Percentiles rank a stretch among this genome's conserved stretches.
These are phyloP conservation scores for Diaporthe humulicola DNA, from an alignment of 2,329 filamentous ascomycete species.

Conservation along the genomic window DNA sequence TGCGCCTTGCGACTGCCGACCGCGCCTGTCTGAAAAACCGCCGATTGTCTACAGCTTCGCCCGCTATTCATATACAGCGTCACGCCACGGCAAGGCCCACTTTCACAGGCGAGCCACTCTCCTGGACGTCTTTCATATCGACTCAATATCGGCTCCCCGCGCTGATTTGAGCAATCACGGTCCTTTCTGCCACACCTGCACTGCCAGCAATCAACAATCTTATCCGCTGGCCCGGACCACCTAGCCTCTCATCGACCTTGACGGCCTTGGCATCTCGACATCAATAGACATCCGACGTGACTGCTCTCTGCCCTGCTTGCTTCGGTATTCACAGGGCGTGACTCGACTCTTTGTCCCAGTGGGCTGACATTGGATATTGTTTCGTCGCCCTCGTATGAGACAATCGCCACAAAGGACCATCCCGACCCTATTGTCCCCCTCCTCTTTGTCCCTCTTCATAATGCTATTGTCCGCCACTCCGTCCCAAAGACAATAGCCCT, in stretches of 20 bases:
- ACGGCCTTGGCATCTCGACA: conserved; percentile 20
- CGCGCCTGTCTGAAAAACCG: conserved; percentile 21
- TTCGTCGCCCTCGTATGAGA: conserved; percentile 6
- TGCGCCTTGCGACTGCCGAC: conserved; percentile 22
- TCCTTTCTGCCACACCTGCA: conserved; percentile 28
- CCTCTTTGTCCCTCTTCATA: conserved; percentile 29
- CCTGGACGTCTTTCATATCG: conserved; percentile 9
- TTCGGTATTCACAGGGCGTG: conserved; percentile 9
- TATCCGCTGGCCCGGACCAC: conserved; percentile 39
- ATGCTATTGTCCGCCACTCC: conserved; percentile 36
- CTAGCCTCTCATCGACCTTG: conserved; percentile 32
- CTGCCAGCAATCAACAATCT: conserved; percentile 25
- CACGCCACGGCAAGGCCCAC: conserved; percentile 28
- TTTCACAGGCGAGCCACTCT: conserved; percentile 16
- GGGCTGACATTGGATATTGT: conserved; percentile 19
- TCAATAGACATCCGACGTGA: conserved; percentile 16
- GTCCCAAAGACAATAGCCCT: conserved; percentile 36
- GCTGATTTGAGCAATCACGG: conserved; percentile 35
- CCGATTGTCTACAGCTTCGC: conserved; percentile 25
- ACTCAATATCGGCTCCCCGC: conserved; percentile 17
- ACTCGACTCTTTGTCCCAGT: conserved; percentile 27
- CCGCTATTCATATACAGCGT: conserved; percentile 24
- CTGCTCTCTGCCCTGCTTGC: conserved; percentile 23
- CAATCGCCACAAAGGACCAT: conserved; percentile 31
- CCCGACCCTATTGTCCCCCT: conserved; percentile 16